phyloP scores from a whole-genome alignment of 495 filamentous ascomycete species.

The Xylaria longipes region DNA sequence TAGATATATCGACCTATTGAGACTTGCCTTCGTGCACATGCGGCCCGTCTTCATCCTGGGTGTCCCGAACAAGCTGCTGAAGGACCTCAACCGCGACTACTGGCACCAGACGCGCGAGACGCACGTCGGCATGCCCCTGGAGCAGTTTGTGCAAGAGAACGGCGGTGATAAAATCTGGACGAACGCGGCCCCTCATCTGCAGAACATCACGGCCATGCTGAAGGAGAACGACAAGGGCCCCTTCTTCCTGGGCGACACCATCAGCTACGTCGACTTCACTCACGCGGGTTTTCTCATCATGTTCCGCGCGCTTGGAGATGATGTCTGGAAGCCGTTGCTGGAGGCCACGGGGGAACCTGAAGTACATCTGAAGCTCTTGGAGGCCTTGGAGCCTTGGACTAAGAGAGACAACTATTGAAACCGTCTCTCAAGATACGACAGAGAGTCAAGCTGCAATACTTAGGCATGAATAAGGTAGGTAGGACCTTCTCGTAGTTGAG shows the following conservation, averaged over 20 bases:
- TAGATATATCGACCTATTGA: constrained; percentile 39
- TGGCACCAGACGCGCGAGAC: constrained; percentile 51
- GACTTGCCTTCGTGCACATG: constrained; percentile 29
- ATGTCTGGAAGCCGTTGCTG: constrained; percentile 41
- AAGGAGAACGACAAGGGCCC: constrained; percentile 57
- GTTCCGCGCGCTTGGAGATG: constrained; percentile 39
- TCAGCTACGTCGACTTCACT: constrained; percentile 52
- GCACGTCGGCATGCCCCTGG: constrained; percentile 51
- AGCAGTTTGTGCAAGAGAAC: constrained; percentile 46
- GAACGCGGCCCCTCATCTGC: constrained; percentile 41
- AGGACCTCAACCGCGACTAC: constrained; percentile 47
- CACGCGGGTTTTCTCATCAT: constrained; percentile 49
- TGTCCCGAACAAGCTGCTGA: constrained; percentile 49
- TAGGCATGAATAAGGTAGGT: background rate
- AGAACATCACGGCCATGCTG: constrained; percentile 54
- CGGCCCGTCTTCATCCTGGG: constrained; percentile 40
- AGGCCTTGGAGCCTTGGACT: constrained; percentile 48
- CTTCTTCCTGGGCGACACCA: constrained; percentile 49
- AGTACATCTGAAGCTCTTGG: constrained; percentile 45
- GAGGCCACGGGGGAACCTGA: constrained; percentile 42
- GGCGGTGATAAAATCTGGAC: constrained; percentile 48
- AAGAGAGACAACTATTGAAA: constrained; percentile 37
- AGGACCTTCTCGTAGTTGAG: background rate
- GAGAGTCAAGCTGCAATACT: background rate
- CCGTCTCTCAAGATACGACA: background rate